Base-by-base conservation (phyloP, 441 rosid genomes). In the Populus trichocarpa region DNA sequence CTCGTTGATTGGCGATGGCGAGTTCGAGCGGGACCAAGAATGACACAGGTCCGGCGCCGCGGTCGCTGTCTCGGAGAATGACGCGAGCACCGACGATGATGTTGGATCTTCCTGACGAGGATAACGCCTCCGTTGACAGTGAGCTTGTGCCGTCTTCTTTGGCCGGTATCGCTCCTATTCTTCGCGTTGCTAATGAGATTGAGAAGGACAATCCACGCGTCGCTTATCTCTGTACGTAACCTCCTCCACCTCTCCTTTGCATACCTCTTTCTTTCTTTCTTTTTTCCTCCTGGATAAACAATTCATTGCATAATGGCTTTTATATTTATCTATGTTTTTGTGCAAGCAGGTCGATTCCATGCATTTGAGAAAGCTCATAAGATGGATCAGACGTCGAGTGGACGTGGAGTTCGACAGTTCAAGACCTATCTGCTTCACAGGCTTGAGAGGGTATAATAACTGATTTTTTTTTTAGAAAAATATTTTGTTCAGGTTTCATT, bases 391-490 rank as follows among this genome's bases (percentile, higher is more conserved):
- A 68, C 80, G 2, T 91, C 99, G 42, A 67, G 72, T 75, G 99
- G 99, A 79, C 90, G 96, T n/a, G 99, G 99, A 63, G 97, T 95
- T 42, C 97, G 98, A 70, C 99, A 97, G 78, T 97, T 93, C 80
- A 97, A 95, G 94, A 95, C 98, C 69, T 92, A 91, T 85, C 82
- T 97, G 66, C 84, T 97, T 83, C 97, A 91, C 78, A 90, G 84
- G 83, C 90, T 95, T 73, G 98, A 97, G 86, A 85, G 36, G 97
- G 99, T 97, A 30, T 30, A 14, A 30, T 30, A 14, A 16, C 57
- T 50, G 57, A 50, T 50, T 50, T 46, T 46, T 46, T 50, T 50
- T 14, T 50, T 30, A 30, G 32, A 30, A 30, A 30, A 30, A 30
- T 30, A 30, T 30, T 30, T 30, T 30, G 32, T 30, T 50, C 57